Evolutionary conservation across 2,329 filamentous ascomycete genomes (phyloP), one percentile per base, ranked within the genome.

Genomic region (Penicillium sp.): DNA sequence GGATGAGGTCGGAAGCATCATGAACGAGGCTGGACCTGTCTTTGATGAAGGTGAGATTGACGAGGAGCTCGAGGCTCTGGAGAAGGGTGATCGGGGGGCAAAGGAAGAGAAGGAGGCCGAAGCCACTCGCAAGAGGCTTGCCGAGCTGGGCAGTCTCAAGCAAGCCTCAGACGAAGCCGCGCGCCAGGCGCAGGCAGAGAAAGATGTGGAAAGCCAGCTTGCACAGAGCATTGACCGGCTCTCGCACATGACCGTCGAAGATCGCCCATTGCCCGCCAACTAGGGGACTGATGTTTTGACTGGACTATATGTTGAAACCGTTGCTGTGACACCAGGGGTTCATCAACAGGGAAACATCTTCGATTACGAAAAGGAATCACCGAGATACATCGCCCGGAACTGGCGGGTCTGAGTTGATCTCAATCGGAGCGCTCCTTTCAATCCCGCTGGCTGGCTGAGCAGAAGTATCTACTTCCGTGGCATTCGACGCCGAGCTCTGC

Each of bases 41-140:
- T 82, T 96, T 35, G 92, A 97, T 75, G 93, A 97, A 72, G 84
- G 73, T 22, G 93, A 96, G 75, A 87, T 98, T 59, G 93, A 97
- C 68, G 91, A 94, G 63, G 94, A 97, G 80, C 84, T 98, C 51
- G 90, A 91, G 68, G 88, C 84, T 3, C 81, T 99, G 80, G 88
- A 93, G 78, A 81, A 81, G 71, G 84, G 85, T 72, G 83, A 86
- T 60, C 74, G 71, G 62, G 74, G 82, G 70, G 81, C 80, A 53
- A 75, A 71, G 58, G 80, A 83, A 65, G 77, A 82, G 66, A 77
- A 84, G 62, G 81, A 83, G 44, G 84, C 84, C 59, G 74, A 78
- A 56, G 80, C 82, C 68, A 83, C 81, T 53, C 75, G 78, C 64
- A 76, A 72, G 61, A 79, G 76, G 64, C 76, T 90, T 35, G 84